These are phyloP conservation scores for Colletotrichum tropicicola DNA, from an alignment of 2,329 filamentous ascomycete genomes.

Conservation along the genomic window DNA sequence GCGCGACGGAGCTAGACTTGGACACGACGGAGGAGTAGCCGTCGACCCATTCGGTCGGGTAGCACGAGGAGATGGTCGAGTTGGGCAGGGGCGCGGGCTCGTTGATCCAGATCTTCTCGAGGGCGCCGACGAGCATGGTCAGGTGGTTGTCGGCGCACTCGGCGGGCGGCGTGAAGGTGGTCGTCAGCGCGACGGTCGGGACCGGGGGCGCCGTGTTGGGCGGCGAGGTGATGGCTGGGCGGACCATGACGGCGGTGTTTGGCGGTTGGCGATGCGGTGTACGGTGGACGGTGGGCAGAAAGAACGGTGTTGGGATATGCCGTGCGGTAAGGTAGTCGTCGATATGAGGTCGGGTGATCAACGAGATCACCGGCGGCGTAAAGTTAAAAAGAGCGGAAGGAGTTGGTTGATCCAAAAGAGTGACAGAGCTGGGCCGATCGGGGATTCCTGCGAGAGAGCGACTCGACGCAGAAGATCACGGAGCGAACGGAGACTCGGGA, in stretches of 20 bases:
- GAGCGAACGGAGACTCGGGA: no score
- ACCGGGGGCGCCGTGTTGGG: neutral
- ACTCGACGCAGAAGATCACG: no score
- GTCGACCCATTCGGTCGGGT: slow-evolving; percentile 20
- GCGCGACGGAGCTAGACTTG: slow-evolving; percentile 23
- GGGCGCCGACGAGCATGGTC: slow-evolving; percentile 27
- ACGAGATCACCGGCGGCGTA: neutral
- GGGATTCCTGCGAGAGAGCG: neutral
- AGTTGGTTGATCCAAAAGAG: neutral
- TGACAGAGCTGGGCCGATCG: neutral
- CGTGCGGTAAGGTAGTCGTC: neutral
- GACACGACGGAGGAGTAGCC: slow-evolving; percentile 21
- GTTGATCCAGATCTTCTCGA: slow-evolving; percentile 29
- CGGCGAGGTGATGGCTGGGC: neutral
- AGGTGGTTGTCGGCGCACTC: slow-evolving; percentile 22
- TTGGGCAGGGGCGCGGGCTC: slow-evolving; percentile 24
- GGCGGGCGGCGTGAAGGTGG: slow-evolving; percentile 22
- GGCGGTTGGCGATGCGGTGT: neutral
- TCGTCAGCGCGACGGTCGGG: slow-evolving; percentile 17
- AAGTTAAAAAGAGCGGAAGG: neutral
- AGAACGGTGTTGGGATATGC: no score
- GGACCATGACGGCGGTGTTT: neutral
- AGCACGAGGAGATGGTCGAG: slow-evolving; percentile 21
- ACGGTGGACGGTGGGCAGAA: no score
- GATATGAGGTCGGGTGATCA: neutral